Base-by-base conservation (phyloP, 805 yeast species). In the Ogataea haglerorum region DNA sequence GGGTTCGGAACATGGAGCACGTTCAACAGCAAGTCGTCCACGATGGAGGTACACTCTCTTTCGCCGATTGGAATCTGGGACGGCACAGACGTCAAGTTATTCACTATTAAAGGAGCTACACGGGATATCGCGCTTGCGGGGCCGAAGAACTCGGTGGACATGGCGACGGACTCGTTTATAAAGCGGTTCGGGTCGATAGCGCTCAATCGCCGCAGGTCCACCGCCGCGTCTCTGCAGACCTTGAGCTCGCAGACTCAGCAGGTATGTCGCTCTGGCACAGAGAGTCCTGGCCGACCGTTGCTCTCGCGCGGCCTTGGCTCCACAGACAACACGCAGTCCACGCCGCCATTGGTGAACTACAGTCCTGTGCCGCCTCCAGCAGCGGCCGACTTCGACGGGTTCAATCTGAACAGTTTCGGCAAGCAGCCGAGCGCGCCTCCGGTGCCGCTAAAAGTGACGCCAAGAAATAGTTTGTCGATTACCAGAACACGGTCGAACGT, bases 121-220 rank as follows among this genome's bases (percentile, higher is more conserved):
- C 38, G 41, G 28, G 52, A 40, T 14, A 29, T 35, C 3, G 50
- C 57, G 3, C 39, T 67, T 5, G 34, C 63, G 13, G 56, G 58
- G 23, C 69, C 79, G 1, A 56, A 59, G 27, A 69, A 73, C 2
- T 70, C 74, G 2, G 69, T 69, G 14, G 80, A 75, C 44, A 69
- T 70, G 4, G 65, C 72, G 34, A 75, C 81, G 0, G 70, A 70
- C 42, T 60, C 67, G 10, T 53, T 82, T 41, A 68, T 75, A 7
- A 68, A 73, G 43, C 63, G 78, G 41, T 55, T 77, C 29, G 69
- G 75, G 34, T 74, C 73, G 38, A 61, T 72, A 43, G 59, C 73
- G 36, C 53, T 59, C 29, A 39, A 28, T 19, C 40, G 44, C 10
- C 36, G 55, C 22, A 52, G 57, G 35, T 54, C 69, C 36, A 52